These are phyloP conservation scores for Tubosaeta sp. DNA, from an alignment of 768 basidiomycete genomes.

Conservation along the genomic window DNA sequence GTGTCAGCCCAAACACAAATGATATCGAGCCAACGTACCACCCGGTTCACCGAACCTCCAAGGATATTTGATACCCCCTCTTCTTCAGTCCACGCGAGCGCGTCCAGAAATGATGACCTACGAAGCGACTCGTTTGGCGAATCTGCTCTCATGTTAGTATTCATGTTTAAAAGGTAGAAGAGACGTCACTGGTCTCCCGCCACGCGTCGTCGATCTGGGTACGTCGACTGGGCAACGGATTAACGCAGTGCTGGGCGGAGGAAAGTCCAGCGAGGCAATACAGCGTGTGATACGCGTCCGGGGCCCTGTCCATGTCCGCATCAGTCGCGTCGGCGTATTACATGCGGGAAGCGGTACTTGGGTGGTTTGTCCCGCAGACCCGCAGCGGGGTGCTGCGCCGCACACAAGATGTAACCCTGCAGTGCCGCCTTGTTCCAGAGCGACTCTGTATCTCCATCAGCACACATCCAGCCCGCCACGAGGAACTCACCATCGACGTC, in stretches of 20 bases:
- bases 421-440: constrained; percentile 63
- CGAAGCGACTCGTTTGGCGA: constrained; percentile 28
- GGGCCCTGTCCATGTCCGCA: constrained; percentile 41
- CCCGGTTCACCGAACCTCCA: constrained; percentile 58
- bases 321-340: background rate
- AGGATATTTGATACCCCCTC: constrained; percentile 52
- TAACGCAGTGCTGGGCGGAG: constrained; percentile 77
- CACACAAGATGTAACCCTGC: constrained; percentile 83
- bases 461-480: background rate
- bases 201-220: constrained; percentile 37
- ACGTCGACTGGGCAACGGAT: constrained; percentile 39
- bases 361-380: constrained; percentile 95
- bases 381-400: constrained; percentile 81
- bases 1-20: background rate
- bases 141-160: constrained; percentile 23
- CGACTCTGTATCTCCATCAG: constrained; percentile 31
- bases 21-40: constrained; percentile 41
- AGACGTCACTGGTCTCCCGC: constrained; percentile 25
- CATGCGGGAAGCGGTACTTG: constrained; percentile 49
- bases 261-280: constrained; percentile 92
- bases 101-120: constrained; percentile 46
- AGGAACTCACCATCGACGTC: constrained; percentile 59
- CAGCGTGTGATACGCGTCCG: constrained; percentile 94
- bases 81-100: constrained; percentile 66
- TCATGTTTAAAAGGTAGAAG: background rate